A percentile compares a stretch with the other conserved stretches of the same genome.
Evolutionary conservation across 805 yeast species (phyloP).

Genomic region (Candida maesae): DNA sequence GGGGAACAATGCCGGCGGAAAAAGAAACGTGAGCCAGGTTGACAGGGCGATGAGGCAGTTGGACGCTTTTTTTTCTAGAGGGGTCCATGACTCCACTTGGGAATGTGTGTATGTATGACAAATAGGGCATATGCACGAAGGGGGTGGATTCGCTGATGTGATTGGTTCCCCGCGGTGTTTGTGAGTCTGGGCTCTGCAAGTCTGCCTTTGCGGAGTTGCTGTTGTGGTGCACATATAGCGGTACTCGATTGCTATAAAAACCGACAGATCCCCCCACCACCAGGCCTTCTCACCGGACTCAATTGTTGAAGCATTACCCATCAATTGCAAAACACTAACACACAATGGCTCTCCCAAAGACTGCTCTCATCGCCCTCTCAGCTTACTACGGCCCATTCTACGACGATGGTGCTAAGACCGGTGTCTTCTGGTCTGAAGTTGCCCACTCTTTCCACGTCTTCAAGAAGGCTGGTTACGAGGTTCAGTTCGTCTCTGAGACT

Average conservation of each 20-base stretch:
- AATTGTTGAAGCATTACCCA: neutral
- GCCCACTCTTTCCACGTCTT: conserved; percentile 53
- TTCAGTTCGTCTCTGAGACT: conserved; percentile 54
- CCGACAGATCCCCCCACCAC: too few relatives aligned
- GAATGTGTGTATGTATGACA: too few relatives aligned
- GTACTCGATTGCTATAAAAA: neutral
- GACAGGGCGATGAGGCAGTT: too few relatives aligned
- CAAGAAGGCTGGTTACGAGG: conserved; percentile 45
- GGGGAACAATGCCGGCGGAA: neutral
- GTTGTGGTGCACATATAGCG: too few relatives aligned
- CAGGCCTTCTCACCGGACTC: neutral
- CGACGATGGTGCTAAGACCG: conserved; percentile 57
- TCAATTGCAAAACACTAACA: neutral
- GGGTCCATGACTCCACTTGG: too few relatives aligned
- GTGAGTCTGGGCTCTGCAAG: too few relatives aligned
- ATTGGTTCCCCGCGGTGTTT: too few relatives aligned
- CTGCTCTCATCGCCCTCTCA: conserved; percentile 42
- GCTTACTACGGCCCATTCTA: conserved; percentile 45
- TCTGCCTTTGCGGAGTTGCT: too few relatives aligned
- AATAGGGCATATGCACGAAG: too few relatives aligned
- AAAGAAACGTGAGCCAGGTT: neutral
- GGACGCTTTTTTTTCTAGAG: too few relatives aligned
- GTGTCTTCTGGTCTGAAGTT: conserved; percentile 56
- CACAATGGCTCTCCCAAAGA: conserved; percentile 25
- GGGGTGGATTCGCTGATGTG: too few relatives aligned